Evolutionary conservation across 805 yeast species (phyloP).

Genomic region (Torulaspora gathmanii): DNA sequence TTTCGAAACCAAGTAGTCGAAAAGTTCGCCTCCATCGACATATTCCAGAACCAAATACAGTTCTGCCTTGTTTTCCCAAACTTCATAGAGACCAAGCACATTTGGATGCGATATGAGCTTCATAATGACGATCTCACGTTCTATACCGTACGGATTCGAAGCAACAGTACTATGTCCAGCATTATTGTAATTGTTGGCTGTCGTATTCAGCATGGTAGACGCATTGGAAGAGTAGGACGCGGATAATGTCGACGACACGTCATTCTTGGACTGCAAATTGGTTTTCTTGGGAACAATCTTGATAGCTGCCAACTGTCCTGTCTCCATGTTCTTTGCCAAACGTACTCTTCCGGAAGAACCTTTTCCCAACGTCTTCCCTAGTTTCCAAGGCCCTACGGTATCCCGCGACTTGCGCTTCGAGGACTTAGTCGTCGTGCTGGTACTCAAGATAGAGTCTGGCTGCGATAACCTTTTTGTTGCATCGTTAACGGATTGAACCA

Average conservation of each 20-base stretch:
- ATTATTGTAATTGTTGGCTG: conserved; percentile 17
- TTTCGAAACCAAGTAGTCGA: conserved; percentile 61
- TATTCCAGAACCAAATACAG: conserved; percentile 73
- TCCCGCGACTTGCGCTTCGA: conserved; percentile 34
- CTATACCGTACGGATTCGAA: conserved; percentile 79
- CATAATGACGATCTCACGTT: conserved; percentile 96
- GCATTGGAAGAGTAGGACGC: conserved; percentile 15
- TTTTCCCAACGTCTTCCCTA: conserved; percentile 73
- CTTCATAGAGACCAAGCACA: conserved; percentile 89
- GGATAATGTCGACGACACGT: conserved; percentile 15
- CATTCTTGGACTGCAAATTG: conserved; percentile 13
- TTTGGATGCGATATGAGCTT: conserved; percentile 90
- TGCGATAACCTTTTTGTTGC: conserved; percentile 36
- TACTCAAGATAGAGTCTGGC: conserved; percentile 27
- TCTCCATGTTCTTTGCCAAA: conserved; percentile 60
- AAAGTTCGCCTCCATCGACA: conserved; percentile 85
- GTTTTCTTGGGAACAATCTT: conserved; percentile 67
- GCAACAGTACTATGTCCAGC: conserved; percentile 14
- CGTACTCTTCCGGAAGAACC: conserved; percentile 82
- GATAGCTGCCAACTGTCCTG: conserved; percentile 77
- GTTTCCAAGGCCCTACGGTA: conserved; percentile 75
- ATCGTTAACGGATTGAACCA: conserved; percentile 34
- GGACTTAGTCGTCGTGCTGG: conserved; percentile 26
- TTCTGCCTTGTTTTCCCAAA: conserved; percentile 95
- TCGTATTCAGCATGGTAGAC: conserved; percentile 10